Evolutionary conservation across 2,329 filamentous ascomycete genomes (phyloP).

Genomic region (Xylariaceae sp.): DNA sequence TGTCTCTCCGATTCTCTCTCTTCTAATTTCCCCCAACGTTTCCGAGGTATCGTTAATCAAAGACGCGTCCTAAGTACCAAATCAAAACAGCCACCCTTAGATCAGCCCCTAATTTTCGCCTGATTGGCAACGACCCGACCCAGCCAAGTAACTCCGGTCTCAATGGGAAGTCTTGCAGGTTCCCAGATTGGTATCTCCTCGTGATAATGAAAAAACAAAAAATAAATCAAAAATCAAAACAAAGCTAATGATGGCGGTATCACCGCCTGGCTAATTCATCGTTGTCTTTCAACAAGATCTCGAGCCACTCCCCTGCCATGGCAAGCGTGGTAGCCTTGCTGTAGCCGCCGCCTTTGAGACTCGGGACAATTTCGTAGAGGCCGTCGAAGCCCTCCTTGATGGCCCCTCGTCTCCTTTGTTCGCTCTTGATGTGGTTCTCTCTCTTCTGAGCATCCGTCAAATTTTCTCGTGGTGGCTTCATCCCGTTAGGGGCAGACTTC

Average conservation of each 20-base stretch:
- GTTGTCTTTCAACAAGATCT: slow-evolving; percentile 72
- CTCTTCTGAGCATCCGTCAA: slow-evolving; percentile 87
- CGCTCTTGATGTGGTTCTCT: slow-evolving; percentile 66
- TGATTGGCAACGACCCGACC: slow-evolving; percentile 13
- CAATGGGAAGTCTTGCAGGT: slow-evolving; percentile 14
- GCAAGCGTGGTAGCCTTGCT: slow-evolving; percentile 82
- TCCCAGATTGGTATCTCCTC: slow-evolving; percentile 1
- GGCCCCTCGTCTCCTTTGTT: slow-evolving; percentile 63
- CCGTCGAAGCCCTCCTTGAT: slow-evolving; percentile 83
- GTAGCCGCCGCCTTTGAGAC: slow-evolving; percentile 71
- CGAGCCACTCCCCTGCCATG: slow-evolving; percentile 78
- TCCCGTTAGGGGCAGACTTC: slow-evolving; percentile 48
- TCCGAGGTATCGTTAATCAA: slow-evolving; percentile 26
- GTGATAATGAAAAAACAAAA: slow-evolving; percentile 1
- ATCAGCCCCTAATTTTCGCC: slow-evolving; percentile 12
- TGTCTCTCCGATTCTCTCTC: slow-evolving; percentile 17
- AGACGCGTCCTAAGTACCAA: slow-evolving; percentile 15
- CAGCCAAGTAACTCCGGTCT: slow-evolving; percentile 21
- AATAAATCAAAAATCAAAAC: slow-evolving; percentile 9
- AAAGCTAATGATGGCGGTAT: background rate
- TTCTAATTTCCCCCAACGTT: slow-evolving; percentile 8
- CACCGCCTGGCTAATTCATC: slow-evolving; percentile 55
- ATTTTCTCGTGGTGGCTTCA: slow-evolving; percentile 65
- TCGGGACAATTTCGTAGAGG: slow-evolving; percentile 75
- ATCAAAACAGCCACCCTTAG: slow-evolving; percentile 12